These are phyloP conservation scores for barrel medic (Medicago truncatula) DNA, from an alignment of 306 rosid species.

Conservation along the genomic window MtrunA17r5.0-ANR NC_053045.1:36017501-36018000, in stretches of 20 bases:
- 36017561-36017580: slow-evolving; percentile 64
- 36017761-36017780: slow-evolving; percentile 15
- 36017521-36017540: slow-evolving; percentile 69
- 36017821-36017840: slow-evolving; percentile 38
- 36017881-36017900: slow-evolving; percentile 23
- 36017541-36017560: slow-evolving; percentile 66
- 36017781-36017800: background rate
- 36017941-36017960: slow-evolving; percentile 21
- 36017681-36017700: background rate
- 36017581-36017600: slow-evolving; percentile 83
- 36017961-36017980: background rate
- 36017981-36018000: background rate
- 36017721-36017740: slow-evolving; percentile 13
- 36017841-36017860: slow-evolving; percentile 41
- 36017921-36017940: slow-evolving; percentile 22
- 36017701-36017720: background rate
- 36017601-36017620: slow-evolving; percentile 86
- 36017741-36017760: slow-evolving; percentile 33
- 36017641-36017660: background rate
- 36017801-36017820: slow-evolving; percentile 42
- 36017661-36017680: background rate
- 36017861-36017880: slow-evolving; percentile 54
- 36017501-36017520: slow-evolving; percentile 72
- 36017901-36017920: slow-evolving; percentile 9
- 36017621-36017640: slow-evolving; percentile 50